These are phyloP conservation scores for Tuber microsphaerosporum DNA, from an alignment of 495 filamentous ascomycete species.

Conservation along the genomic window DNA sequence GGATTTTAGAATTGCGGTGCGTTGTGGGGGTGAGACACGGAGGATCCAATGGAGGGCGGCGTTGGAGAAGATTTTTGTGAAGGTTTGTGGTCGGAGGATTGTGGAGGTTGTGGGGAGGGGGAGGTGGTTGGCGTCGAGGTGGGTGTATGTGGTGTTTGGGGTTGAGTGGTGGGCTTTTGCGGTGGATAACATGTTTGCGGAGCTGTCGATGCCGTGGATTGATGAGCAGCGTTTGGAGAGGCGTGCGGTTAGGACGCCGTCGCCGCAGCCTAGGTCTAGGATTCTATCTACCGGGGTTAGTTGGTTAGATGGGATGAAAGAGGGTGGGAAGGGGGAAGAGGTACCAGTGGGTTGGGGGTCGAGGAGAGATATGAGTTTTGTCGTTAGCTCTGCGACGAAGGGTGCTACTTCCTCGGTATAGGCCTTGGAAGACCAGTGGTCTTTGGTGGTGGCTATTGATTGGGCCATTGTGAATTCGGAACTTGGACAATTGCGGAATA, in stretches of 20 bases:
- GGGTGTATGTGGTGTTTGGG: conserved; percentile 42
- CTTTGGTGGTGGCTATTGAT: conserved; percentile 5
- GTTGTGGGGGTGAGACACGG: conserved; percentile 42
- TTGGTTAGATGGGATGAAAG: not conserved
- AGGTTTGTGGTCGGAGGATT: conserved; percentile 23
- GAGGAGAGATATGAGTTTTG: conserved; percentile 59
- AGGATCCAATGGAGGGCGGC: conserved; percentile 78
- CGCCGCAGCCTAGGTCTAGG: conserved; percentile 70
- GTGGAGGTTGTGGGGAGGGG: conserved; percentile 26
- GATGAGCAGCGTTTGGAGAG: conserved; percentile 47
- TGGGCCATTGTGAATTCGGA: conserved; percentile 9
- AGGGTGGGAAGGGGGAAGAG: not conserved
- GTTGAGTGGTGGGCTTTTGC: conserved; percentile 46
- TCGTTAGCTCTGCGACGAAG: conserved; percentile 66
- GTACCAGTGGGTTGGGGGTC: conserved; percentile 47
- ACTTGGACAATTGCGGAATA: not conserved
- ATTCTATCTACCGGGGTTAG: conserved; percentile 49
- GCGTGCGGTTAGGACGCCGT: conserved; percentile 58
- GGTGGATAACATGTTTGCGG: conserved; percentile 56
- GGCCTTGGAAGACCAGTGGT: conserved; percentile 27
- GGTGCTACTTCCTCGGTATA: conserved; percentile 46
- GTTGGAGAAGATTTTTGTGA: conserved; percentile 68
- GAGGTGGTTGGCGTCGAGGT: conserved; percentile 49
- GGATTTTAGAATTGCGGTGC: conserved; percentile 45
- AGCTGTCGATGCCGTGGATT: conserved; percentile 61